Base-by-base conservation (phyloP, 1,284 basidiomycete species). In the Ustanciosporium gigantosporum region DNA sequence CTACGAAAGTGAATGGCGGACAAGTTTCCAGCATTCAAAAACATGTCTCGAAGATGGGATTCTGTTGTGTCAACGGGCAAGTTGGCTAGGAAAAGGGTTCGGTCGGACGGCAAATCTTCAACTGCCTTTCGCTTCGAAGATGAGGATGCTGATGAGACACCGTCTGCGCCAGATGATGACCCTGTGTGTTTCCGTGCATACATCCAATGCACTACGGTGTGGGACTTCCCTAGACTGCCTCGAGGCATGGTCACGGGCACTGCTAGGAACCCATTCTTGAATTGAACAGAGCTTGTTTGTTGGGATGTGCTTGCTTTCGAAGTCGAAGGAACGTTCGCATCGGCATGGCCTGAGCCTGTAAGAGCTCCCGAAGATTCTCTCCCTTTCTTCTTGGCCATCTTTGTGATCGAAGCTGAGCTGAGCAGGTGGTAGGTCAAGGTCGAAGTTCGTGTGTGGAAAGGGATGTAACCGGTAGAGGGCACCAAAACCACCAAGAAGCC, bases 61-160 rank as follows among this genome's bases (percentile, higher is more conserved):
- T 69, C 66, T 17, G 70, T 70, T 3, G 68, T 50, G 49, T 77
- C 74, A 21, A 43, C 31, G 9, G 74, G 74, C 32, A 77, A 25
- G 38, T 77, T 77, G 7, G 68, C 74, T 13, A 74, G 25, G 29
- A 77, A 77, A 17, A 77, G 44, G 20, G 75, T 77, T 7, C 75
- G 44, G 3, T 27, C 70, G 57, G 31, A 32, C 19, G 37, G 70
- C 62, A 45, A 16, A 3, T 36, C 25, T 2, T 14, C 39, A 2
- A n/a, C 39, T 9, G 41, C 48, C 5, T 24, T 20, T 2, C 36
- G 27, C 16, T 39, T 42, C 6, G 58, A 55, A 4, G 32, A 41
- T 1, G 47, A 46, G 3, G 47, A 43, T 4, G 36, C 34, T 13
- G 17, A 9, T 2, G 34, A 36, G n/a, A n/a, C n/a, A n/a, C n/a